phyloP scores from a whole-genome alignment of 1,139 yeast species.

The Kurtzmaniella quercitrusa region DNA sequence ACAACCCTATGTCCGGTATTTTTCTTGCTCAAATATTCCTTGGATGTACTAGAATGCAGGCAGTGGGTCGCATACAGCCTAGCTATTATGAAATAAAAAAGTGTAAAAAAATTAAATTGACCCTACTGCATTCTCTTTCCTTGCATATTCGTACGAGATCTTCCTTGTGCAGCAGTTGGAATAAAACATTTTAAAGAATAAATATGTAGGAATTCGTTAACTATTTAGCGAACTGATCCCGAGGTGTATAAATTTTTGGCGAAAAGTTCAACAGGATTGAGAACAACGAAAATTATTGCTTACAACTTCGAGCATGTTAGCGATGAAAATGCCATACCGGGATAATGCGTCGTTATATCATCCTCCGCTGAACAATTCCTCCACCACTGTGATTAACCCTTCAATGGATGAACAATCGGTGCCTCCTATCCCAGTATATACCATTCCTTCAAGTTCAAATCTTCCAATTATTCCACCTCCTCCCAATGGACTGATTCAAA shows the following conservation, averaged over 20 bases:
- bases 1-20: too few relatives aligned
- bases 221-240: constrained; percentile 1
- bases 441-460: not conserved
- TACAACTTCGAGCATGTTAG: not conserved
- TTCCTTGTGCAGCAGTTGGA: constrained; percentile 1
- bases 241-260: not conserved
- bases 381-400: not conserved
- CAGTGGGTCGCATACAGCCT: not conserved
- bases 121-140: constrained; percentile 2
- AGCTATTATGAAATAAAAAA: not conserved
- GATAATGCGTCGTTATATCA: not conserved
- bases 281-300: too few relatives aligned
- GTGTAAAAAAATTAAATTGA: not conserved
- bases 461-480: not conserved
- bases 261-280: too few relatives aligned
- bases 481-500: not conserved
- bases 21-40: too few relatives aligned
- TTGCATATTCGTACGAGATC: constrained; percentile 3
- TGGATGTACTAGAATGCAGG: not conserved
- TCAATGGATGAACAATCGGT: not conserved
- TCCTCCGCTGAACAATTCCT: not conserved
- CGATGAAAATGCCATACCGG: not conserved
- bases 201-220: not conserved
- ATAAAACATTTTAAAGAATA: not conserved
- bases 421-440: not conserved